Evolutionary conservation across 169 alveolate genomes (phyloP).

Genomic region (Plasmodium yoelii): DNA sequence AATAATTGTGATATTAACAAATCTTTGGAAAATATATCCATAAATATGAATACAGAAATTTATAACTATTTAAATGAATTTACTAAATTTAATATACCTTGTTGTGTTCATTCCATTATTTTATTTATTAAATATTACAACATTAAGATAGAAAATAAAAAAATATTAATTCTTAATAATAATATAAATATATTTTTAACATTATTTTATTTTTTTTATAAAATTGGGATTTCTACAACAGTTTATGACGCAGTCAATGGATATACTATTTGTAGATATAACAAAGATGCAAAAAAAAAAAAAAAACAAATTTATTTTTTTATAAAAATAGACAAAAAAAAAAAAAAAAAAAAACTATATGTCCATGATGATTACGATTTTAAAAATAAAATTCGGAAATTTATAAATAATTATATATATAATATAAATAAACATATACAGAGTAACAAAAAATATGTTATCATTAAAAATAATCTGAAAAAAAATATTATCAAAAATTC

Average conservation of each 20-base stretch:
- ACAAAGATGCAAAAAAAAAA: background rate
- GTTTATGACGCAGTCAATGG: conserved; percentile 63
- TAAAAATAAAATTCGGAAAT: background rate
- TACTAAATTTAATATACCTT: conserved; percentile 31
- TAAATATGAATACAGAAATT: background rate
- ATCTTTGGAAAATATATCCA: too few species aligned
- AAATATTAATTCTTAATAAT: conserved; percentile 37
- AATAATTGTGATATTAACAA: too few species aligned
- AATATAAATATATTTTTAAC: conserved; percentile 45
- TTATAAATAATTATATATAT: conserved; percentile 6
- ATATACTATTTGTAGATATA: conserved; percentile 36
- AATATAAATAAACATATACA: conserved; percentile 6
- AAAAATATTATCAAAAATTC: conserved; percentile 21
- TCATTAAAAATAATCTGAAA: conserved; percentile 18
- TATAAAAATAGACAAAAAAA: background rate
- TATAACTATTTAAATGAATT: conserved; percentile 8
- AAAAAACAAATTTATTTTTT: background rate
- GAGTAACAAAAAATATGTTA: conserved; percentile 3
- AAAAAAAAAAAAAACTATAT: background rate
- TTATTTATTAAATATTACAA: conserved; percentile 46
- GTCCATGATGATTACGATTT: conserved; percentile 18
- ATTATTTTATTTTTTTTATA: conserved; percentile 33
- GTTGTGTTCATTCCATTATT: conserved; percentile 43
- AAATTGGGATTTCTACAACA: conserved; percentile 30
- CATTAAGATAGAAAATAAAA: conserved; percentile 22